Evolutionary conservation across 1,284 basidiomycete species (phyloP), one percentile per base, ranked within the genome.

Genomic region (Ustilago bromivora): DNA sequence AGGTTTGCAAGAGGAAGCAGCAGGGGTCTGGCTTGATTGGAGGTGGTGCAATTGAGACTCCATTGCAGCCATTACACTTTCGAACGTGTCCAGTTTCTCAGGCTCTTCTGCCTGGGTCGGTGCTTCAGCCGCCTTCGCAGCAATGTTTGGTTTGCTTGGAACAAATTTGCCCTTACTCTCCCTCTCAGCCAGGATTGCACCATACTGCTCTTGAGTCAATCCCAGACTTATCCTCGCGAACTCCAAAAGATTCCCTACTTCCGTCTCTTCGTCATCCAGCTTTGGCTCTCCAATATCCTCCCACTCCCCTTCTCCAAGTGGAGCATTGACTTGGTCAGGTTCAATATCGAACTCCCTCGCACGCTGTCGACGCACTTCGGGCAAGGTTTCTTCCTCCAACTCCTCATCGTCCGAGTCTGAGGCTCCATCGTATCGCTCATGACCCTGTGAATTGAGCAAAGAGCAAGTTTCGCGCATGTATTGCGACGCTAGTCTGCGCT

Each of bases 211-310:
- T 36, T 62, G 60, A 5, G 53, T 69, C 38, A 82, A 32, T 2
- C 79, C 79, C 7, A 82, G 55, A 34, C 69, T 74, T 40, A 71
- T 75, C n/a, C 80, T 46, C 0, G 80, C 71, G 52, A 76, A 82
- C 34, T 80, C 72, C 34, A 82, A 40, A 43, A 82, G 57, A 17
- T 76, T 70, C 6, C 34, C 60, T 47, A 82, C 23, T 43, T 79
- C 80, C 4, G 69, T 66, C 35, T 77, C 72, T 12, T 76, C 70
- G 10, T 76, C 70, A 36, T 61, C n/a, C 41, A 57, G n/a, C 12
- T 41, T 28, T 10, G 46, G 43, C 17, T 61, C 66, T 1, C 19
- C 66, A 0, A 55, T 52, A 15, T 73, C 76, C 1, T 70, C 62
- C 51, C 61, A 56, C 11, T 23, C 61, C 19, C 12, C 63, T 3